These are phyloP conservation scores for Nectriaceae sp. DNA, from an alignment of 2,329 filamentous ascomycete genomes.

Conservation along the genomic window DNA sequence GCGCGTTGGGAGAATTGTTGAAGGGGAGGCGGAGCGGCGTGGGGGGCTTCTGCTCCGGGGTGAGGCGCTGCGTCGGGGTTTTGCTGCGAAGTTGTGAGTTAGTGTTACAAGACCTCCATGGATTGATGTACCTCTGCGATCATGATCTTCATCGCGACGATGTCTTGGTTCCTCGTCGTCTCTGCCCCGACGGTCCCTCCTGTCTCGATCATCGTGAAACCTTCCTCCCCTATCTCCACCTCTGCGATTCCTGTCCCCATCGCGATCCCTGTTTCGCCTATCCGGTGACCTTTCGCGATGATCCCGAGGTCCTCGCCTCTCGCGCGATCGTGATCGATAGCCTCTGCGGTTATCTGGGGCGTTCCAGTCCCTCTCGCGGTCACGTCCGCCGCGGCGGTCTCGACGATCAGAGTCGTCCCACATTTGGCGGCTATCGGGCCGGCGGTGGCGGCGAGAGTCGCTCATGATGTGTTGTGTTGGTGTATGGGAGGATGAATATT, in stretches of 20 bases:
- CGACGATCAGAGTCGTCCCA: constrained; percentile 57
- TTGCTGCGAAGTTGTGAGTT: constrained; percentile 17
- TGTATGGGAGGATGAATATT: neutral
- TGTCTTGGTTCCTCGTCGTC: constrained; percentile 21
- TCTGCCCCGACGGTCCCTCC: constrained; percentile 28
- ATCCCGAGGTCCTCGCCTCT: constrained; percentile 36
- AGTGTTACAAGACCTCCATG: too few relatives aligned
- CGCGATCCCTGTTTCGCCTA: constrained; percentile 39
- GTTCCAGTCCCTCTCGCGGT: constrained; percentile 31
- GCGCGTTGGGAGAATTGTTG: constrained; percentile 36
- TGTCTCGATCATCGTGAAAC: constrained; percentile 26
- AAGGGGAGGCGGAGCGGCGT: constrained; percentile 23
- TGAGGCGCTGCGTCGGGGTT: constrained; percentile 40
- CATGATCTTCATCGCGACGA: constrained; percentile 26
- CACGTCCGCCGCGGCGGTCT: constrained; percentile 30
- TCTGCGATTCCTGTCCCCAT: constrained; percentile 37
- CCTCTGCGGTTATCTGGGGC: constrained; percentile 34
- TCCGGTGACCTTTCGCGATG: constrained; percentile 41
- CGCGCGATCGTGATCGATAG: constrained; percentile 37
- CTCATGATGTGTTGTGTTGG: constrained; percentile 26
- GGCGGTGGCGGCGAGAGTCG: constrained; percentile 35
- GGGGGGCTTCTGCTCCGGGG: constrained; percentile 27
- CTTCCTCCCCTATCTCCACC: constrained; percentile 30
- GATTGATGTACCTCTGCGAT: constrained; percentile 25
- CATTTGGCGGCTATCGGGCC: constrained; percentile 59